Evolutionary conservation across 345 rosid species (phyloP), one percentile per base, ranked within the genome.

Genomic region (Eucalyptus polybractea): DNA sequence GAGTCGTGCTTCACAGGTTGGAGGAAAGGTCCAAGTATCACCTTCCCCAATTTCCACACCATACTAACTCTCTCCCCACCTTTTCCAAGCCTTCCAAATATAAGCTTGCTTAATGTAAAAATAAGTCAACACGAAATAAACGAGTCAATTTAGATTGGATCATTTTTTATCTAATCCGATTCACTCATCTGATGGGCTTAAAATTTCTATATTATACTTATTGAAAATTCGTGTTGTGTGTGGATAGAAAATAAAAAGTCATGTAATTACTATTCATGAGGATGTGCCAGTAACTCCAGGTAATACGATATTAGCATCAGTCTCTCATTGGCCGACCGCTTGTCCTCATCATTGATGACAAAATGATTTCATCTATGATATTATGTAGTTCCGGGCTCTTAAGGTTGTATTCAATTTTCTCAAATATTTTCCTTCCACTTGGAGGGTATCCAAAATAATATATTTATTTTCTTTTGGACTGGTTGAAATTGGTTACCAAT

Each of bases 341-440:
- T 21, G 4, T 53, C 58, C 24, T 53, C 4, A 19, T 21, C 25
- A 2, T 53, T 19, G 5, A 21, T 53, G 58, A 53, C 5, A 53
- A 53, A 53, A 53, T 0, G 25, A 19, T 53, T 19, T 53, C 58
- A 53, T 53, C 4, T 7, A 21, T 21, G 2, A 53, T 19, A 53
- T 53, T 53, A 19, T 53, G 25, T 2, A 53, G 9, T 21, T 53
- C 0, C 9, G 3, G 1, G 25, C 10, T 53, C 5, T 53, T 0
- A 53, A 53, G 10, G 10, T 53, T 53, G 25, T 53, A 9, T 17
- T 53, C 10, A 62, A 62, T 29, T 62, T n/a, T n/a, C 8, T 29
- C 33, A 6, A 62, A 62, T 62, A n/a, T 62, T 29, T 62, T 62
- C 16, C 16, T 62, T 27, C 16, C 31, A 31, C 10, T 53, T 3